These are phyloP conservation scores for Microdochium bolleyi DNA, from an alignment of 2,329 filamentous ascomycete genomes.

Conservation along the genomic window DNA sequence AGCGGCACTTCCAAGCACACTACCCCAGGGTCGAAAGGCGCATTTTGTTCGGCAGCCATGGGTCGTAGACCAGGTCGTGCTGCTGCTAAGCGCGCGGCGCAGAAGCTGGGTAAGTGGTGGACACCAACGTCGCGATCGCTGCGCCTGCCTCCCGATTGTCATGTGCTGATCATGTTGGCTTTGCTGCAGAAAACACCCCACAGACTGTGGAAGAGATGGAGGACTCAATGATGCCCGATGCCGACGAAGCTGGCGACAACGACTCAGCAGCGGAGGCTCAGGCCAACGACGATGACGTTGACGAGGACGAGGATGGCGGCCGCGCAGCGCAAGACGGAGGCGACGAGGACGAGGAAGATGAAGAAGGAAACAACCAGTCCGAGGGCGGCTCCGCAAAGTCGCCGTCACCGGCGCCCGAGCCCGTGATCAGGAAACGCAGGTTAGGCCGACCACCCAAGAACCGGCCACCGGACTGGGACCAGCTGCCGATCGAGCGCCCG, in stretches of 20 bases:
- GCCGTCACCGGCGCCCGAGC: constrained; percentile 47
- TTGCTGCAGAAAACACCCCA: constrained; percentile 35
- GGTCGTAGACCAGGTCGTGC: constrained; percentile 32
- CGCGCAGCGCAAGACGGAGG: constrained; percentile 18
- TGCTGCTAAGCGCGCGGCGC: constrained; percentile 33
- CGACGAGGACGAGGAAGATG: constrained; percentile 33
- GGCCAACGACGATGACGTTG: constrained; percentile 37
- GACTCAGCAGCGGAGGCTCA: constrained; percentile 36
- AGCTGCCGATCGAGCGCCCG: constrained; percentile 44
- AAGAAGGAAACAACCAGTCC: constrained; percentile 22
- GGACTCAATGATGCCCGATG: constrained; percentile 36
- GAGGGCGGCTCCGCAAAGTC: constrained; percentile 37
- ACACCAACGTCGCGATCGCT: neutral
- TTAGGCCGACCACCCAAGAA: constrained; percentile 85
- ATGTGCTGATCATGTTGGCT: neutral
- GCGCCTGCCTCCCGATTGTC: constrained; percentile 1
- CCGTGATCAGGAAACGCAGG: constrained; percentile 64
- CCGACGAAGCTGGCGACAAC: constrained; percentile 22
- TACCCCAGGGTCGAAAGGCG: neutral
- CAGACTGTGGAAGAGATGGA: constrained; percentile 35
- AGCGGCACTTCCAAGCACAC: neutral
- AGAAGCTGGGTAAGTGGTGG: constrained; percentile 28
- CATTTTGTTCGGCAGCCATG: constrained; percentile 8
- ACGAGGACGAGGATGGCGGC: constrained; percentile 20
- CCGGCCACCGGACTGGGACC: constrained; percentile 70